Percentiles rank a stretch among this genome's conserved stretches.
phyloP scores from a whole-genome alignment of 306 rosid species.

The Dalbergia oliveri region DNA sequence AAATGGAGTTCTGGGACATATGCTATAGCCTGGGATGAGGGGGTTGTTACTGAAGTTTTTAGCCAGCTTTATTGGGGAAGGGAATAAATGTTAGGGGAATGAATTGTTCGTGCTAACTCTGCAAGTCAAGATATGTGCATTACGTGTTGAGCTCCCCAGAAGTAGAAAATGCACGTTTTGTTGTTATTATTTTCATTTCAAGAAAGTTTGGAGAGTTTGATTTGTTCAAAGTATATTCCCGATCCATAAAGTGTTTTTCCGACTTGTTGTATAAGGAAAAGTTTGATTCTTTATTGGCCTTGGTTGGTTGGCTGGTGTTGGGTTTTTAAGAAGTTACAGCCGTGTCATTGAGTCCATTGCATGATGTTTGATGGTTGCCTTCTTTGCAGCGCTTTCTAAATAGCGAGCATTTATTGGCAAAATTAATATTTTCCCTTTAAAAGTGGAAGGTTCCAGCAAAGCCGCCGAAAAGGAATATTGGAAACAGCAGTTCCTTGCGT shows the following conservation, averaged over 20 bases:
- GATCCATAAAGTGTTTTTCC: neutral
- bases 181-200: neutral
- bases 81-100: neutral
- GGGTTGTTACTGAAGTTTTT: slow-evolving; percentile 4
- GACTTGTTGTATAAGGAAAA: neutral
- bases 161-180: slow-evolving; percentile 5
- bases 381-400: neutral
- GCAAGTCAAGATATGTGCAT: neutral
- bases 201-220: slow-evolving; percentile 4
- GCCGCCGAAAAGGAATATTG: slow-evolving; percentile 1
- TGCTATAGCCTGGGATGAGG: slow-evolving; percentile 1
- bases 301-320: neutral
- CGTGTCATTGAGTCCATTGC: neutral
- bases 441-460: neutral
- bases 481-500: slow-evolving; percentile 8
- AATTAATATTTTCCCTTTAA: neutral
- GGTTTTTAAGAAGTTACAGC: slow-evolving; percentile 17
- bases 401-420: neutral
- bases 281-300: neutral
- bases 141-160: neutral
- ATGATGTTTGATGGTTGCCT: neutral
- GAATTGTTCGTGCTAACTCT: neutral
- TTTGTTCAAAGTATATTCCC: slow-evolving; percentile 7
- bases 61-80: neutral
- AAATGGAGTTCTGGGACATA: neutral